A percentile compares a stretch with the other conserved stretches of the same genome.
phyloP scores from a whole-genome alignment of 2,329 filamentous ascomycete species.

The Verticillium longisporum region DNA sequence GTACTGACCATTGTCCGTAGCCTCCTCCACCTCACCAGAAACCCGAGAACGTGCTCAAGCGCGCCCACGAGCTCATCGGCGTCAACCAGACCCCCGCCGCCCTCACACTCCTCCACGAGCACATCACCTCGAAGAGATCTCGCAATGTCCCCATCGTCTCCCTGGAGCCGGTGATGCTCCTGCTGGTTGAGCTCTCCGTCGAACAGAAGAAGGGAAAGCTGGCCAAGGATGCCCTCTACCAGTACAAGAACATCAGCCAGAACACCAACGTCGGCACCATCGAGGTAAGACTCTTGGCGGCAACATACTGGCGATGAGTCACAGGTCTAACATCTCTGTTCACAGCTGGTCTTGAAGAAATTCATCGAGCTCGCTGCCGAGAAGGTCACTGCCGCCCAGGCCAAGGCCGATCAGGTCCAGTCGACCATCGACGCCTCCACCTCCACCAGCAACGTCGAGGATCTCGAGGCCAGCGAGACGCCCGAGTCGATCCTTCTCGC shows the following conservation, averaged over 20 bases:
- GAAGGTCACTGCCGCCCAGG: constrained; percentile 92
- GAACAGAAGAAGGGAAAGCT: constrained; percentile 97
- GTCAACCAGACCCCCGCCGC: constrained; percentile 91
- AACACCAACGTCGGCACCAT: constrained; percentile 98
- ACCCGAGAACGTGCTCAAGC: constrained; percentile 98
- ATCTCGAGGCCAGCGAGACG: constrained; percentile 94
- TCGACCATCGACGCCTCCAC: constrained; percentile 72
- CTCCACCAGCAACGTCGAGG: constrained; percentile 73
- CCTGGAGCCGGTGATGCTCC: constrained; percentile 96
- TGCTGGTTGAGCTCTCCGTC: constrained; percentile 93
- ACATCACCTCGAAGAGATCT: constrained; percentile 97
- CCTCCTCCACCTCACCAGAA: constrained; percentile 95
- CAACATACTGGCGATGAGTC: not conserved
- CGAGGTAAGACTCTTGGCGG: constrained; percentile 54
- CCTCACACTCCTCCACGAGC: constrained; percentile 92
- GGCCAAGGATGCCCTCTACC: constrained; percentile 97
- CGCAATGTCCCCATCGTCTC: constrained; percentile 95
- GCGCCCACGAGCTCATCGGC: constrained; percentile 96
- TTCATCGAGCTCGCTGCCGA: constrained; percentile 96
- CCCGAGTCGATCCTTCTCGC: constrained; percentile 97
- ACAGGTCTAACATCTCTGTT: not conserved
- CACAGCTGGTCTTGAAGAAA: constrained; percentile 82
- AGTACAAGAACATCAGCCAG: constrained; percentile 99
- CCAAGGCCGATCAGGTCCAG: constrained; percentile 93
- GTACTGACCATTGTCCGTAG: constrained; percentile 34